Percentiles rank a stretch among this genome's conserved stretches.
Conservation (phyloP, 2,329 filamentous ascomycete species). For the Xylariaceae sp. region DNA sequence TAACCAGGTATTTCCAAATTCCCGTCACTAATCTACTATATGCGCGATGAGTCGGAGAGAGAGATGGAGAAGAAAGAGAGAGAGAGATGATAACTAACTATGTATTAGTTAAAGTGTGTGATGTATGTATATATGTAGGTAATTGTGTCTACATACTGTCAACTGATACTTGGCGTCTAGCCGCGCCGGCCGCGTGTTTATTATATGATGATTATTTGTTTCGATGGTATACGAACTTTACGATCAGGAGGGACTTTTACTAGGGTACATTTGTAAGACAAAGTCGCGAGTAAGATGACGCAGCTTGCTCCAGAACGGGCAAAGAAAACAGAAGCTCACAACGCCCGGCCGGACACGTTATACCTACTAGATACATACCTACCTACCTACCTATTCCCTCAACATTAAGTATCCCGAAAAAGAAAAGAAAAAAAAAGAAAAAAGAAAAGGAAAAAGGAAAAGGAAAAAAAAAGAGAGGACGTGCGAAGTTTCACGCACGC, state of each 20-base stretch:
- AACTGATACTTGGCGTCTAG: constrained; percentile 1
- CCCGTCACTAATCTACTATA: no score
- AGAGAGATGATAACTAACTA: no score
- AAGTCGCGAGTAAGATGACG: background rate
- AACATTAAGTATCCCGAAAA: background rate
- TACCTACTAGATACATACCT: background rate
- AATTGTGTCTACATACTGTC: no score
- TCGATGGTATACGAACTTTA: background rate
- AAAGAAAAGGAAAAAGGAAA: no score
- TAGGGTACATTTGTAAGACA: background rate
- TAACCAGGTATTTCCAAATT: background rate
- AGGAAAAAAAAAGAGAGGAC: background rate
- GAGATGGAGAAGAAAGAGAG: no score
- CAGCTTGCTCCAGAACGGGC: background rate
- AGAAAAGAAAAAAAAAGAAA: background rate
- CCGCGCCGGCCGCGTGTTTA: constrained; percentile 15
- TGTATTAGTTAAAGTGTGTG: no score
- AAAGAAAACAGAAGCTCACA: background rate
- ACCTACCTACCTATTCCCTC: no score
- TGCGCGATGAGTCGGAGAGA: no score
- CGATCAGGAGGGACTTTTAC: background rate
- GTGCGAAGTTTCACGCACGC: background rate
- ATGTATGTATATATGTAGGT: no score
- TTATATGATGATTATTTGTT: constrained; percentile 2
- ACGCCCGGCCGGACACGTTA: background rate